Percentiles rank a stretch among this genome's conserved stretches.
Conservation (phyloP, 1,284 basidiomycete species). For the Malassezia caprae region DNA sequence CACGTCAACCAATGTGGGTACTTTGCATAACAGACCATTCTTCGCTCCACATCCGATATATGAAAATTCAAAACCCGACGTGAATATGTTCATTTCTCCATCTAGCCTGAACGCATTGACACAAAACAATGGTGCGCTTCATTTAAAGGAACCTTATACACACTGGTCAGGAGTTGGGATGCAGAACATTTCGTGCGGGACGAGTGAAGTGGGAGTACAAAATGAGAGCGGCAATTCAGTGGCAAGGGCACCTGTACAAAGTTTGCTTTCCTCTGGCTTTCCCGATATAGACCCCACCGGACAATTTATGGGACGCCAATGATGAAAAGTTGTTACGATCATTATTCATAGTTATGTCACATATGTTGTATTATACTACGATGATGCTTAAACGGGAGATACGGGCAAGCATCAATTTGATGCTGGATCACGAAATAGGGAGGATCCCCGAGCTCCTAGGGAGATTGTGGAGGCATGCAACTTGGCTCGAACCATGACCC, state of each 20-base stretch:
- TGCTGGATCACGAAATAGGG: background rate
- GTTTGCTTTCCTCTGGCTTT: background rate
- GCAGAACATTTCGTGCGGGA: background rate
- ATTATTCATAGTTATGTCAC: background rate
- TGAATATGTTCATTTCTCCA: background rate
- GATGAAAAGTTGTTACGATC: background rate
- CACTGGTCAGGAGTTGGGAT: background rate
- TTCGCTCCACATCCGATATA: background rate
- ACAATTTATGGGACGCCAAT: background rate
- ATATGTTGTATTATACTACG: background rate
- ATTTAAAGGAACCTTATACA: background rate
- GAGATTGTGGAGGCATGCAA: background rate
- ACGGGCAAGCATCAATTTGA: background rate
- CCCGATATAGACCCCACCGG: background rate
- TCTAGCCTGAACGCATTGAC: background rate
- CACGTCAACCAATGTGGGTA: slow-evolving; percentile 1
- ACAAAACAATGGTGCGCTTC: background rate
- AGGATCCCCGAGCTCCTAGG: background rate
- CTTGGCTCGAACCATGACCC: background rate
- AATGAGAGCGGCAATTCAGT: background rate
- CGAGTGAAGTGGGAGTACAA: background rate
- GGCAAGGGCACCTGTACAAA: background rate
- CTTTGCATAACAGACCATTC: background rate
- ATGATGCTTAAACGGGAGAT: background rate
- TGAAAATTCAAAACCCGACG: background rate